Percentiles rank a stretch among this genome's conserved stretches.
These are phyloP conservation scores for Bryoerythrophyllum caledonicum DNA, from an alignment of 225 moss, liverwort and hornwort genomes.

Conservation along the genomic window DNA sequence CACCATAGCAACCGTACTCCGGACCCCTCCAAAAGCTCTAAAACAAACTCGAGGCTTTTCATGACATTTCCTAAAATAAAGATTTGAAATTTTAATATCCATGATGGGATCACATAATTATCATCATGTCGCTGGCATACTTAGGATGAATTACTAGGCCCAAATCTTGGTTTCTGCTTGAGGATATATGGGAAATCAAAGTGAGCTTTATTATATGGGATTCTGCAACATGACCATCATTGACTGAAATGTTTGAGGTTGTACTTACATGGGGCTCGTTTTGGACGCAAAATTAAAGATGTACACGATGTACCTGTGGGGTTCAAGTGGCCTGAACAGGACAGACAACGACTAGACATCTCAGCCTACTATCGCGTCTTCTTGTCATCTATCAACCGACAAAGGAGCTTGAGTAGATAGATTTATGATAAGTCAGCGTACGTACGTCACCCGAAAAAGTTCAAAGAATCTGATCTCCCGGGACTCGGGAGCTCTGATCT, in stretches of 20 bases:
- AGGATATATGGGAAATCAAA: slow-evolving; percentile 20
- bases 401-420: neutral
- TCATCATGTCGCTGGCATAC: neutral
- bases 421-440: neutral
- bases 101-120: neutral
- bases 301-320: neutral
- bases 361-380: slow-evolving; percentile 9
- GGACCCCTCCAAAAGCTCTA: too few relatives aligned
- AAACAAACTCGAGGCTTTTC: too few relatives aligned
- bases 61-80: too few relatives aligned
- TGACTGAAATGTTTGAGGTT: slow-evolving; percentile 23
- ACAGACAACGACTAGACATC: slow-evolving; percentile 22
- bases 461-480: too few relatives aligned
- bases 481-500: too few relatives aligned
- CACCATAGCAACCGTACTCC: too few relatives aligned
- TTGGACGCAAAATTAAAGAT: neutral
- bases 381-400: slow-evolving; percentile 39
- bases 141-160: neutral
- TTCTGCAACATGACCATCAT: slow-evolving; percentile 31
- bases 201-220: slow-evolving; percentile 18
- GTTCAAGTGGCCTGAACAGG: slow-evolving; percentile 18
- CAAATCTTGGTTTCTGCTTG: slow-evolving; percentile 11
- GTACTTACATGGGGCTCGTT: too few relatives aligned
- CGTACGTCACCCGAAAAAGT: neutral
- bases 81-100: neutral